Evolutionary conservation across 345 rosid genomes (phyloP), one percentile per base, ranked within the genome.

Genomic region (Litchi chinensis): DNA sequence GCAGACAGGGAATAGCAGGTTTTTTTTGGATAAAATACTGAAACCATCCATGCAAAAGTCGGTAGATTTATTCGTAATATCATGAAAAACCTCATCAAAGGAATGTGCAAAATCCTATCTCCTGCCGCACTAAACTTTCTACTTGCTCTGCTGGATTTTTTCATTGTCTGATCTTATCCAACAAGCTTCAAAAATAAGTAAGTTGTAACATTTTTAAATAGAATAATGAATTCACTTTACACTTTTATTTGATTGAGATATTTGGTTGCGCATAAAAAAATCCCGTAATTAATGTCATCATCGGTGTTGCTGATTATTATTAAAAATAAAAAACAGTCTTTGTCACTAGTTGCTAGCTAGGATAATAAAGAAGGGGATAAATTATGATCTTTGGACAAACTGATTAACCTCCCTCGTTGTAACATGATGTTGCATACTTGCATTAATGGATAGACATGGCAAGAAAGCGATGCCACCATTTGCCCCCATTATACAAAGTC

Each of bases 381-480:
- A 41, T 5, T 32, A 37, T 70, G 7, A 22, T 4, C 56, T 60
- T 13, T 24, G 0, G 32, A 68, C 62, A 76, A 67, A 62, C 57
- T 19, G 21, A 15, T 32, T n/a, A 69, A 24, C 62, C 5, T 5
- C 19, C 62, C 63, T 18, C 2, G 10, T 57, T 19, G 19, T 57
- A 48, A 48, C 24, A n/a, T 57, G 63, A 57, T 57, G 63, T 19
- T 57, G 54, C 13, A 18, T 57, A 59, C 12, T 46, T 7, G 12
- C 12, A 11, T 8, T 15, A 26, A 24, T 19, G 79, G 74, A 75
- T 68, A 77, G 79, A 65, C 83, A 77, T 77, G 37, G 9, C 28
- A 64, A 21, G 76, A 63, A 46, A 40, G 5, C 46, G 70, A 43
- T 46, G 71, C 56, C 48, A 62, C 56, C 59, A 13, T 68, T 79